Evolutionary conservation across 2,329 filamentous ascomycete genomes (phyloP).

Genomic region (Aspergillus pseudoviridinutans): DNA sequence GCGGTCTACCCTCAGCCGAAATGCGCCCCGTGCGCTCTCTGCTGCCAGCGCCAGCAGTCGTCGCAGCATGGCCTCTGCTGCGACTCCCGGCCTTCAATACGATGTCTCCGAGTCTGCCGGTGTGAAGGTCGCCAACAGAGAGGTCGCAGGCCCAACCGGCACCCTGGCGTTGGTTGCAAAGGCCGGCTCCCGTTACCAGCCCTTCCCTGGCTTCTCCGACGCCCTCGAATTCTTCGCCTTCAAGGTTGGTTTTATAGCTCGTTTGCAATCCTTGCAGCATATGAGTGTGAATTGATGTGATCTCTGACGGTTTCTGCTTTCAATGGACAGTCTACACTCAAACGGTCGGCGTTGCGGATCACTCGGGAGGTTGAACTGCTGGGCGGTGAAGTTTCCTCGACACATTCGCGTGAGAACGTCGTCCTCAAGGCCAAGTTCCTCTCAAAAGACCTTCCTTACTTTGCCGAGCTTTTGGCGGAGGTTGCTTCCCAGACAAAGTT

Average conservation of each 20-base stretch:
- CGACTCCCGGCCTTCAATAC: slow-evolving; percentile 77
- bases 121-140: slow-evolving; percentile 88
- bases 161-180: slow-evolving; percentile 89
- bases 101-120: slow-evolving; percentile 81
- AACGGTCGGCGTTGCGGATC: slow-evolving; percentile 87
- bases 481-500: slow-evolving; percentile 86
- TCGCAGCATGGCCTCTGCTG: slow-evolving; percentile 61
- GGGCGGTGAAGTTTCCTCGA: slow-evolving; percentile 80
- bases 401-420: slow-evolving; percentile 89
- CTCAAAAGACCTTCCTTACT: slow-evolving; percentile 93
- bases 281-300: not conserved
- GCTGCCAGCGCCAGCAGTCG: slow-evolving; percentile 49
- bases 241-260: slow-evolving; percentile 61
- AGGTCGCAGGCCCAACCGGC: slow-evolving; percentile 81
- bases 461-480: slow-evolving; percentile 90
- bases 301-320: slow-evolving; percentile 12
- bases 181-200: slow-evolving; percentile 90
- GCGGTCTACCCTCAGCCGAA: slow-evolving; percentile 61
- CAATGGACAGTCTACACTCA: slow-evolving; percentile 68
- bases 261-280: slow-evolving; percentile 15
- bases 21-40: slow-evolving; percentile 60
- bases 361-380: slow-evolving; percentile 92
- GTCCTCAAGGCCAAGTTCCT: slow-evolving; percentile 94
- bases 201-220: slow-evolving; percentile 81
- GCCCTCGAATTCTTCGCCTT: slow-evolving; percentile 94